A percentile compares a stretch with the other conserved stretches of the same genome.
Conservation (phyloP, 2,329 filamentous ascomycete species). For the Fusarium sp. region DNA sequence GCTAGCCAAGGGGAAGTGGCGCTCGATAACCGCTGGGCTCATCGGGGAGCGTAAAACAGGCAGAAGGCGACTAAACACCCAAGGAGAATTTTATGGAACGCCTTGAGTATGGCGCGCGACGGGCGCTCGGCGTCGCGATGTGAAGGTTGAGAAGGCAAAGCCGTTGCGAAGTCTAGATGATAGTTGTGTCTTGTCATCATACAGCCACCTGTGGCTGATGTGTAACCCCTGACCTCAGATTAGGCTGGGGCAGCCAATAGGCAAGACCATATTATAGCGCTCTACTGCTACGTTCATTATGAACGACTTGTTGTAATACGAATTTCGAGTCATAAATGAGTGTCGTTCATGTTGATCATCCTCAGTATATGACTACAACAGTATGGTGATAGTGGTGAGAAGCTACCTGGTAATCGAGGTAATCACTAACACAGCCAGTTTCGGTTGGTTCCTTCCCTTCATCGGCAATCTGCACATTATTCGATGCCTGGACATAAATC, state of each 20-base stretch:
- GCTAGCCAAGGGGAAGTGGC: constrained; percentile 35
- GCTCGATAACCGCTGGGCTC: constrained; percentile 40
- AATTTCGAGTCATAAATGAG: not conserved
- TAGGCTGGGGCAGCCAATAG: not conserved
- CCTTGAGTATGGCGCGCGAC: constrained; percentile 29
- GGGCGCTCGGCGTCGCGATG: constrained; percentile 33
- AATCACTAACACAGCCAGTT: not conserved
- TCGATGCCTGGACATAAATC: not conserved
- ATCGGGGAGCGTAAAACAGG: constrained; percentile 35
- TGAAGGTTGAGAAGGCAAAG: constrained; percentile 16
- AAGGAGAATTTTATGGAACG: constrained; percentile 2
- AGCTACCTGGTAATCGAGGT: not conserved
- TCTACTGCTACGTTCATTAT: not conserved
- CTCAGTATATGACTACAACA: not conserved
- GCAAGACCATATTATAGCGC: not conserved
- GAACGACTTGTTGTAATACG: not conserved
- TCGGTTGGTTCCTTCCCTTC: constrained; percentile 1
- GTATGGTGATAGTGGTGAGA: not conserved
- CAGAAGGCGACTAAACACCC: constrained; percentile 8
- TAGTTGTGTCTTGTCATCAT: constrained; percentile 41
- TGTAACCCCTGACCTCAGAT: constrained; percentile 11
- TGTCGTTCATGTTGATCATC: not conserved
- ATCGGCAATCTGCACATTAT: not conserved
- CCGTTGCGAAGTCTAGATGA: constrained; percentile 18
- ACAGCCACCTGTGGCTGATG: constrained; percentile 35